These are phyloP conservation scores for Agapanthus africanus DNA, from an alignment of 106 monocot genomes.

Conservation along the genomic window DNA sequence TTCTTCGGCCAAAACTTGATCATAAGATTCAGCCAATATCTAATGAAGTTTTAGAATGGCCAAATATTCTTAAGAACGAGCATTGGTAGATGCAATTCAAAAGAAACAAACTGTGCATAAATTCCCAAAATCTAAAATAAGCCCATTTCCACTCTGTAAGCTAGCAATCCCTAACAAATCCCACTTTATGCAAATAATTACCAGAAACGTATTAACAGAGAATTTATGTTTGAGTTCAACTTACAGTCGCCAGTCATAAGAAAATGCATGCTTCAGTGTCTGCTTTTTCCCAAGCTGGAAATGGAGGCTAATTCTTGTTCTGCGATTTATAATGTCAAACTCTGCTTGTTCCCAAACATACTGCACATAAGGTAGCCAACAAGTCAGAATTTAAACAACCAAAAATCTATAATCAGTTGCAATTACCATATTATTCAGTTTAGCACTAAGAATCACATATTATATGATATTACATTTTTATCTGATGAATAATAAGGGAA, in stretches of 20 bases:
- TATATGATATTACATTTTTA: not conserved
- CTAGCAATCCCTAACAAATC: too few relatives aligned
- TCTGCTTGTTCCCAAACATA: constrained; percentile 94
- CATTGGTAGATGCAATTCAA: not conserved
- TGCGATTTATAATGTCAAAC: constrained; percentile 75
- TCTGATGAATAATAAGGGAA: not conserved
- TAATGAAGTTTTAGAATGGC: not conserved
- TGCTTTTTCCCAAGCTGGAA: constrained; percentile 69
- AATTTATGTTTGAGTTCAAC: constrained; percentile 17
- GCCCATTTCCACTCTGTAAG: too few relatives aligned
- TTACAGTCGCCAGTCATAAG: constrained; percentile 96
- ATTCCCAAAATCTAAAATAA: too few relatives aligned
- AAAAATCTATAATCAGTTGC: not conserved
- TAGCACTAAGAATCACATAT: not conserved
- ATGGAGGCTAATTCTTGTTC: constrained; percentile 91
- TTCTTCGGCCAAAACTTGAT: not conserved
- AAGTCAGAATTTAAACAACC: constrained; percentile 2
- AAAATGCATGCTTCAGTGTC: constrained; percentile 75
- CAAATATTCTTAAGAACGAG: not conserved
- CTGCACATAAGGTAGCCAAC: constrained; percentile 30
- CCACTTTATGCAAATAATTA: too few relatives aligned
- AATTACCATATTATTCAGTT: not conserved
- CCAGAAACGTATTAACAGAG: too few relatives aligned
- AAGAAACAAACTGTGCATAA: too few relatives aligned
- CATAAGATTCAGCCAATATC: not conserved